phyloP scores from a whole-genome alignment of 257 asterid species.

The Scutellaria galericulata region DNA sequence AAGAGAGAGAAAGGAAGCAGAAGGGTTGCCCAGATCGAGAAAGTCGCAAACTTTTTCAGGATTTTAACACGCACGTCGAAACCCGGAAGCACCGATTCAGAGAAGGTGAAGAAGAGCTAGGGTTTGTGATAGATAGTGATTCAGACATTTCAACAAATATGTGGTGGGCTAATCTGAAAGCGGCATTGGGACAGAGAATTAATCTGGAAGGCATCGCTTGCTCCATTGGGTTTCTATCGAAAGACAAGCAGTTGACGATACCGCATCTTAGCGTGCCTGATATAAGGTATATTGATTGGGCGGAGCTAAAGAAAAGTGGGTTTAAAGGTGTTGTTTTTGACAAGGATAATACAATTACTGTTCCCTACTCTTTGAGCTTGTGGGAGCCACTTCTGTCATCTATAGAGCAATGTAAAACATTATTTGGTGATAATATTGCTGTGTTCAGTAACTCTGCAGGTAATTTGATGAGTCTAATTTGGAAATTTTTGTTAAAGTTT shows the following conservation, averaged over 20 bases:
- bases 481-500: neutral
- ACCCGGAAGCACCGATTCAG: conserved; percentile 31
- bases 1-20: conserved; percentile 48
- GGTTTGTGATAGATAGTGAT: conserved; percentile 20
- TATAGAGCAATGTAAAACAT: conserved; percentile 61
- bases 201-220: conserved; percentile 72
- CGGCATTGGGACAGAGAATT: conserved; percentile 89
- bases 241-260: conserved; percentile 64
- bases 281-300: conserved; percentile 83
- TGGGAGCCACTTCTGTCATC: conserved; percentile 79
- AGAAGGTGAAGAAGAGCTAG: conserved; percentile 28
- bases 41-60: conserved; percentile 38
- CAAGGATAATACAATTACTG: conserved; percentile 87
- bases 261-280: conserved; percentile 81
- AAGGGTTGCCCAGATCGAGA: conserved; percentile 37
- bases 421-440: conserved; percentile 71
- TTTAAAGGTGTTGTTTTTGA: conserved; percentile 90
- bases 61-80: conserved; percentile 35
- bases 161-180: conserved; percentile 79
- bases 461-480: conserved; percentile 27
- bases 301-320: conserved; percentile 75
- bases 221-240: conserved; percentile 60
- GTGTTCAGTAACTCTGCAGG: conserved; percentile 93
- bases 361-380: conserved; percentile 79
- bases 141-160: conserved; percentile 54